phyloP scores from a whole-genome alignment of 1,139 yeast species.

The Debaryomyces sp. region DNA sequence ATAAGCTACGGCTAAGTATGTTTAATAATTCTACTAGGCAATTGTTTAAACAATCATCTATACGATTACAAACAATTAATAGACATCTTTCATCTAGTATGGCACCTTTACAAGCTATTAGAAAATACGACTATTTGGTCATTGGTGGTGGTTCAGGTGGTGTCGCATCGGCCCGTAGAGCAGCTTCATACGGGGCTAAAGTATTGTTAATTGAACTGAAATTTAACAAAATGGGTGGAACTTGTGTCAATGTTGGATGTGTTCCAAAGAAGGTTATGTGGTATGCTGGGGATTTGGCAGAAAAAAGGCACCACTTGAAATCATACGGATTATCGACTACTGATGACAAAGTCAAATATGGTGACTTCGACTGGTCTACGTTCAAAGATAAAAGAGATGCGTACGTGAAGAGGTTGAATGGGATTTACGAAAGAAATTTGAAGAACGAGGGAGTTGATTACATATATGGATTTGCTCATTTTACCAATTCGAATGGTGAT shows the following conservation, averaged over 20 bases:
- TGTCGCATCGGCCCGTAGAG: conserved; percentile 95
- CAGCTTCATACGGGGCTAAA: conserved; percentile 91
- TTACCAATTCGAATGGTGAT: conserved; percentile 61
- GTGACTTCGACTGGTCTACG: conserved; percentile 75
- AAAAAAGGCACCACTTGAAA: conserved; percentile 68
- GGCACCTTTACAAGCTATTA: conserved; percentile 51
- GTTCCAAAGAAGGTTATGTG: conserved; percentile 99
- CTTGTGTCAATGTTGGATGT: conserved; percentile 99
- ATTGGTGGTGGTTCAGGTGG: conserved; percentile 99
- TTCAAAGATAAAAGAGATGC: conserved; percentile 92
- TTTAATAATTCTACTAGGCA: conserved; percentile 12
- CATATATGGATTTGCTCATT: conserved; percentile 85
- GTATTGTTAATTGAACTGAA: conserved; percentile 80
- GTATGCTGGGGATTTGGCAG: conserved; percentile 92
- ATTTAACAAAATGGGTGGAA: conserved; percentile 78
- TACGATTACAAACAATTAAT: conserved; percentile 21
- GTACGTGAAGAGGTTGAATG: conserved; percentile 81
- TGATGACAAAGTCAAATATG: conserved; percentile 51
- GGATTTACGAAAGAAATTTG: conserved; percentile 88
- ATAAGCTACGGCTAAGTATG: conserved; percentile 8
- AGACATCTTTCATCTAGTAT: conserved; percentile 39
- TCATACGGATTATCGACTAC: conserved; percentile 77
- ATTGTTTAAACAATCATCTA: conserved; percentile 15
- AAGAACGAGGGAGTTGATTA: conserved; percentile 86
- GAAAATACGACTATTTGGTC: conserved; percentile 85